Conservation (phyloP, 352 stramenopile species). For the Globisporangium recalcitrans region DNA sequence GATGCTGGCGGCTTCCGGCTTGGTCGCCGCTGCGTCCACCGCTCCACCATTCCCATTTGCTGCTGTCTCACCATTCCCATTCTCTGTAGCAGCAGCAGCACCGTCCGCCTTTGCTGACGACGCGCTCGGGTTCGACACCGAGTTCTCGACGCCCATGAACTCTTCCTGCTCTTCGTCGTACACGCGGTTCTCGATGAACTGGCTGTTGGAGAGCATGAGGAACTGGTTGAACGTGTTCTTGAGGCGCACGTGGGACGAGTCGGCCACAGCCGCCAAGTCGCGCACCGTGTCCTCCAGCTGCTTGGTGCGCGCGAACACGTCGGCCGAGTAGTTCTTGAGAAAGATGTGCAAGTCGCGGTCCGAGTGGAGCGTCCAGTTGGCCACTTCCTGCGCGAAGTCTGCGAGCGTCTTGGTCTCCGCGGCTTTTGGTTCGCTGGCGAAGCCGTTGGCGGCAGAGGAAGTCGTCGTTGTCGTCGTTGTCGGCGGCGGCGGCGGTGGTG, state of each 20-base stretch:
- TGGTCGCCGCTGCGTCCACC: constrained; percentile 3
- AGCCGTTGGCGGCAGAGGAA: too few relatives aligned
- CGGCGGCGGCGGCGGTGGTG: neutral
- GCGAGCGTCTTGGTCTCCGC: constrained; percentile 36
- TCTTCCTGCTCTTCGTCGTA: constrained; percentile 86
- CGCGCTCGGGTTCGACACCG: constrained; percentile 1
- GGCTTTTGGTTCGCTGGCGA: neutral
- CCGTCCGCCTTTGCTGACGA: constrained; percentile 4
- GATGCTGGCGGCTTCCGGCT: constrained; percentile 19
- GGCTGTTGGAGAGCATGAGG: constrained; percentile 81
- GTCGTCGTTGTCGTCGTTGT: too few relatives aligned
- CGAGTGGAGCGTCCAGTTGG: constrained; percentile 70
- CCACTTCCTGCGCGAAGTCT: constrained; percentile 37
- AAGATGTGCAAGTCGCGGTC: constrained; percentile 67
- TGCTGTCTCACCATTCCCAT: neutral
- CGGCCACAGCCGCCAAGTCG: constrained; percentile 59
- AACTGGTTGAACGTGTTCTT: constrained; percentile 87
- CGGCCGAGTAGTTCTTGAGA: constrained; percentile 60
- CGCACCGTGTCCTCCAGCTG: constrained; percentile 63
- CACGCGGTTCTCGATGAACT: constrained; percentile 88
- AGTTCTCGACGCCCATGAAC: constrained; percentile 35
- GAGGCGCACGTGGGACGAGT: constrained; percentile 66
- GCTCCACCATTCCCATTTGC: neutral
- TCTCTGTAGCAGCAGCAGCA: neutral
- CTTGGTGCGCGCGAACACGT: constrained; percentile 71